phyloP scores from a whole-genome alignment of 2,329 filamentous ascomycete species.

The Sporothrix phasma region DNA sequence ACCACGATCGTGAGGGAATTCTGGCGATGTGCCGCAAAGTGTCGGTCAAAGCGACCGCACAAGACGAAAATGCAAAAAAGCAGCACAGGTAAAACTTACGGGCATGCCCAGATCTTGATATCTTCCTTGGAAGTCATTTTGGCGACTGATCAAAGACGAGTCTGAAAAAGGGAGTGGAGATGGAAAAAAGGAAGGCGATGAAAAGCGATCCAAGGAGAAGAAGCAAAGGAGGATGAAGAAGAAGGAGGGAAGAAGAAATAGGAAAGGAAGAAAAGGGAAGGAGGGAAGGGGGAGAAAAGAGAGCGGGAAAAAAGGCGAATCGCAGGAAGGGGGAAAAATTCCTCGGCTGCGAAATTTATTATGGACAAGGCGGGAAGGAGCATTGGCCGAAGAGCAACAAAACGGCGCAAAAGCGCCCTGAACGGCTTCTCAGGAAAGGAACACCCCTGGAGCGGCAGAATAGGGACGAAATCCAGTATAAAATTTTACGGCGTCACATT shows the following conservation, averaged over 20 bases:
- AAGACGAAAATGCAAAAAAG: slow-evolving; percentile 22
- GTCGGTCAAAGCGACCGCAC: slow-evolving; percentile 14
- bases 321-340: slow-evolving; percentile 33
- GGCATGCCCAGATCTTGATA: slow-evolving; percentile 55
- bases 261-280: slow-evolving; percentile 5
- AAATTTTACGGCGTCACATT: neutral
- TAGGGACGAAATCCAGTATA: neutral
- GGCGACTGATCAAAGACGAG: slow-evolving; percentile 36
- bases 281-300: neutral
- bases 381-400: neutral
- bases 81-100: slow-evolving; percentile 37
- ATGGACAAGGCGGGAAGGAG: slow-evolving; percentile 13
- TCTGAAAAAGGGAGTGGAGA: slow-evolving; percentile 30
- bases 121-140: slow-evolving; percentile 47
- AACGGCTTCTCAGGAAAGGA: neutral
- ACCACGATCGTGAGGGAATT: slow-evolving; percentile 23
- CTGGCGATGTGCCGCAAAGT: slow-evolving; percentile 8
- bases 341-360: slow-evolving; percentile 17
- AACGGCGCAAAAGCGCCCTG: neutral
- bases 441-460: neutral
- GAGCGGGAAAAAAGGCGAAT: neutral
- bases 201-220: slow-evolving; percentile 21
- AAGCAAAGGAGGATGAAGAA: slow-evolving; percentile 29
- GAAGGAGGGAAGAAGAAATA: neutral
- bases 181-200: slow-evolving; percentile 22